A percentile compares a stretch with the other conserved stretches of the same genome.
phyloP scores from a whole-genome alignment of 768 basidiomycete genomes.

The Lactifluus pinguis region DNA sequence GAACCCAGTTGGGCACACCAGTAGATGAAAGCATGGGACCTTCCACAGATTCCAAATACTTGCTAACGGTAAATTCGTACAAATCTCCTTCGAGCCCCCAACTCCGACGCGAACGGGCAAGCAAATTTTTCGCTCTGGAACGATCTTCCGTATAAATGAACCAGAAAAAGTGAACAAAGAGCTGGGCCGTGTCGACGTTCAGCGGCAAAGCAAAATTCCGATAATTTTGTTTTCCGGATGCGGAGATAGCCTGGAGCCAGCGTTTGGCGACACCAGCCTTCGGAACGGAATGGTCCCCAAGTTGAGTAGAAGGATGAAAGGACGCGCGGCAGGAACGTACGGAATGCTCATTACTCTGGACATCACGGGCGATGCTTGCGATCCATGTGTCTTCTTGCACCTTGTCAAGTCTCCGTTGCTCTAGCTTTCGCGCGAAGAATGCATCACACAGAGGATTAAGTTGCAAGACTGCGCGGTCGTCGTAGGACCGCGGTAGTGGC shows the following conservation, averaged over 20 bases:
- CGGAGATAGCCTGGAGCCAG: conserved; percentile 8
- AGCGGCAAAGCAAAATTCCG: background rate
- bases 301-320: background rate
- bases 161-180: conserved; percentile 26
- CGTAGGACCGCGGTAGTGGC: background rate
- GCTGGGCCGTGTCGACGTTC: background rate
- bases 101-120: conserved; percentile 8
- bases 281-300: too few species aligned
- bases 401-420: background rate
- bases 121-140: background rate
- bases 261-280: background rate
- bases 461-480: background rate
- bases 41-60: background rate
- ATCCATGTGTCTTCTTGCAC: conserved; percentile 8
- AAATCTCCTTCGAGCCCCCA: background rate
- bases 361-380: background rate
- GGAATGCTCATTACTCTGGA: background rate
- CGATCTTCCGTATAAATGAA: background rate
- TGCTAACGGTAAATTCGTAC: background rate
- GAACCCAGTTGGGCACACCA: background rate
- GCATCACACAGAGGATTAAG: background rate
- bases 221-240: conserved; percentile 4
- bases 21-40: background rate
- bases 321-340: background rate
- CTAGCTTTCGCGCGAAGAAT: conserved; percentile 1